Conservation (phyloP, 768 basidiomycete genomes). For the Tricholoma furcatifolium region DNA sequence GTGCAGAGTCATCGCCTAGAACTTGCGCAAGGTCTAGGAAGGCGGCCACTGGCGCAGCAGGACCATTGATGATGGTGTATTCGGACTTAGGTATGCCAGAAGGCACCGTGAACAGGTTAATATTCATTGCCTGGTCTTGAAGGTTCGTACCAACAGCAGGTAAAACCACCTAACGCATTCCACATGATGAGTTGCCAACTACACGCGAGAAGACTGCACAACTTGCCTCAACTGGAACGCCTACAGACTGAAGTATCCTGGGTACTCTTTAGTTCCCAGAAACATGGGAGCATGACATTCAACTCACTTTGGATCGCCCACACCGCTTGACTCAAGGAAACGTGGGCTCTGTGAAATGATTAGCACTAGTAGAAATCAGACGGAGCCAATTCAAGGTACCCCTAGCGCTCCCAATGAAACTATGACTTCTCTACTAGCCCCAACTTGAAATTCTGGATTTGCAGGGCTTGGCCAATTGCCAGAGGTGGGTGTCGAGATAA, state of each 20-base stretch:
- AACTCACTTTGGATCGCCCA: conserved; percentile 10
- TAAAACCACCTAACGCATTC: conserved; percentile 6
- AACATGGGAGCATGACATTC: not conserved
- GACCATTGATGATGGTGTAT: conserved; percentile 6
- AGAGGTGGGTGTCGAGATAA: conserved; percentile 5
- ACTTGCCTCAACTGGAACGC: conserved; percentile 8
- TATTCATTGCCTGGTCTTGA: conserved; percentile 3
- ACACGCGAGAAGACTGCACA: not conserved
- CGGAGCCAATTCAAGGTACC: not conserved
- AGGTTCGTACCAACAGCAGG: conserved; percentile 16
- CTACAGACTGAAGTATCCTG: conserved; percentile 8
- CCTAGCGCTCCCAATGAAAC: conserved; percentile 15
- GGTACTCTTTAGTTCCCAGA: not conserved
- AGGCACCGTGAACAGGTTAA: not conserved
- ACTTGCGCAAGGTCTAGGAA: conserved; percentile 12
- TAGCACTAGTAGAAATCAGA: not conserved
- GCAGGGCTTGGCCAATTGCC: no score
- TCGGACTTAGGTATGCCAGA: not conserved
- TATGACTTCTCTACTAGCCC: conserved; percentile 1
- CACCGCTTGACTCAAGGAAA: conserved; percentile 14
- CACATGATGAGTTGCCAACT: not conserved
- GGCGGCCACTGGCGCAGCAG: not conserved
- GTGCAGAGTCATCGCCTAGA: conserved; percentile 3
- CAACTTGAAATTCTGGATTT: conserved; percentile 1
- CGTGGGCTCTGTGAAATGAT: no score